These are phyloP conservation scores for Penicillium paradoxum DNA, from an alignment of 495 filamentous ascomycete species.

Conservation along the genomic window DNA sequence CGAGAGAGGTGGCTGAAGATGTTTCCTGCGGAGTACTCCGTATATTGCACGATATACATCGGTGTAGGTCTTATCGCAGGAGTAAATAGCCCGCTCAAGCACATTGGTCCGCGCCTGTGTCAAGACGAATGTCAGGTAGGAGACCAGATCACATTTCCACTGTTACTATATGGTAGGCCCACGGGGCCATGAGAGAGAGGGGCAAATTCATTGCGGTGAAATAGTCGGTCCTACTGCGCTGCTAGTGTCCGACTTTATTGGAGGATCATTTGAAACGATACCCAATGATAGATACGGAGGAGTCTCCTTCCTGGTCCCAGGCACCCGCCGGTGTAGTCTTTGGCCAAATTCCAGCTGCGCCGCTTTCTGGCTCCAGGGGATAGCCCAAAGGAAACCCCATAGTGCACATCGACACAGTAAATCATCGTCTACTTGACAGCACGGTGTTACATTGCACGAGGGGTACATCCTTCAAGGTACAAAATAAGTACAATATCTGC, in stretches of 20 bases:
- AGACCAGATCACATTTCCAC: neutral
- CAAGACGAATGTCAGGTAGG: neutral
- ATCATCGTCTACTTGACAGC: neutral
- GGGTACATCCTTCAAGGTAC: too few species aligned
- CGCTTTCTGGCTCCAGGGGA: neutral
- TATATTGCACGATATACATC: conserved; percentile 3
- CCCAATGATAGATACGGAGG: neutral
- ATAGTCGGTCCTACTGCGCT: neutral
- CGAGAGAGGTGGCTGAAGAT: conserved; percentile 15
- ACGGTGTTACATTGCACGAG: neutral
- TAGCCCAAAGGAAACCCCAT: neutral
- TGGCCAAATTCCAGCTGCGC: neutral
- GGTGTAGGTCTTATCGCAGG: neutral
- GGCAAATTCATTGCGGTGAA: conserved; percentile 6
- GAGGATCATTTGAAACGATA: conserved; percentile 1
- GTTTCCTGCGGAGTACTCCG: conserved; percentile 2
- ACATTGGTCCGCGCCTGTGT: conserved; percentile 10
- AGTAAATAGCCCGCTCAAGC: conserved; percentile 3
- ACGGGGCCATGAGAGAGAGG: conserved; percentile 3
- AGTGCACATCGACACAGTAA: neutral
- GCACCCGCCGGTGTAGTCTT: neutral
- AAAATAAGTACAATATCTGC: neutral
- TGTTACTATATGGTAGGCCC: conserved; percentile 9
- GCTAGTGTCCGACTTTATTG: neutral
- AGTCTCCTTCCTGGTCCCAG: conserved; percentile 1